Base-by-base conservation (phyloP, 2,329 filamentous ascomycete genomes). In the Pestalotiopsis fici region DNA sequence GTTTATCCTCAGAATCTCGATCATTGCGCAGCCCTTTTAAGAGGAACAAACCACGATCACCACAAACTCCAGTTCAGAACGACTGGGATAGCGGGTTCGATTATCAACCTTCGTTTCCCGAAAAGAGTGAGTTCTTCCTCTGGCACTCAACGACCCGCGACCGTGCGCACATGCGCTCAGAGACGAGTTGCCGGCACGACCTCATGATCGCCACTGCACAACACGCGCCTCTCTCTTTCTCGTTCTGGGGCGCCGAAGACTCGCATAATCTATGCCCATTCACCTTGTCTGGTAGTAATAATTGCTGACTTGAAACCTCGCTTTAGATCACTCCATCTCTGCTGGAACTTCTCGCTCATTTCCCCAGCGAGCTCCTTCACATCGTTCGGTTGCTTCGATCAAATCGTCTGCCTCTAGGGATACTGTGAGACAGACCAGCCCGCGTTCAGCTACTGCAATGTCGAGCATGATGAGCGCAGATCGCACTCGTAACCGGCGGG, bases 401-500 rank as follows among this genome's bases (percentile, higher is more conserved):
- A 75, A 72, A 67, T 82, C 81, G 59, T 71, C 72, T 57, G 74
- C 71, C n/a, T 81, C 81, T 9, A 78, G 72, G 61, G 76, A 80
- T 55, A 80, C 77, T 67, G 71, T 75, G 64, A 74, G 74, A 60
- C 74, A 73, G 47, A 56, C 23, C 15, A 56, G 59, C 28, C 35
- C 55, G 64, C 73, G 77, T 66, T 74, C 80, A 18, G 78, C 79
- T 65, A 75, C 77, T 68, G 74, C 77, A 72, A 90, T 91, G 83
- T 86, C 89, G 65, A 88, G 88, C 75, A 87, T 88, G 79, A 88
- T 94, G 84, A 90, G 91, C 75, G 85, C 91, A 64, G 94, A 97
- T 76, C 87, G 93, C 75, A 91, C 88, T 74, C 91, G 94, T 72
- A 91, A 90, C 71, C 89, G 96, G 77, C 88, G 95, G 76, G 95